phyloP scores from a whole-genome alignment of 2,329 filamentous ascomycete genomes.

The Fusarium nanum region DNA sequence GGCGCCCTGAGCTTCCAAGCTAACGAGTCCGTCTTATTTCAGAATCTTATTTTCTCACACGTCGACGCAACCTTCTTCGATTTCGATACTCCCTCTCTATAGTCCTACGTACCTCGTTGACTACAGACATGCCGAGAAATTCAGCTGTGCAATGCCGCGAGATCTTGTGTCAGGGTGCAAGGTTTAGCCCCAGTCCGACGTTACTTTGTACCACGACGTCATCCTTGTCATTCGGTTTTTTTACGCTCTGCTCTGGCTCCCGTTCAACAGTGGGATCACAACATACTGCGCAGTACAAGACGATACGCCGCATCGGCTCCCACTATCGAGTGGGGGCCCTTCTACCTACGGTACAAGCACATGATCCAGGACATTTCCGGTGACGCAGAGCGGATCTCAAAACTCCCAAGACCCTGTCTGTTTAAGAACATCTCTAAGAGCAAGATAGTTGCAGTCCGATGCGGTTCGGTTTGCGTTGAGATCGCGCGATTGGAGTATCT shows the following conservation, averaged over 20 bases:
- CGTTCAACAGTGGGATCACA: slow-evolving; percentile 22
- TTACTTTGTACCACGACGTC: slow-evolving; percentile 30
- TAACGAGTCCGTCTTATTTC: neutral
- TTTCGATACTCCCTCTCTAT: neutral
- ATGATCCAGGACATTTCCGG: slow-evolving; percentile 26
- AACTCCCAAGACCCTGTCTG: slow-evolving; percentile 14
- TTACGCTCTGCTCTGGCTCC: slow-evolving; percentile 24
- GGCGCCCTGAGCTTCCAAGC: neutral
- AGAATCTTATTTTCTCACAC: neutral
- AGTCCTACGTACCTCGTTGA: neutral
- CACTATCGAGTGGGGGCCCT: slow-evolving; percentile 32
- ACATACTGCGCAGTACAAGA: slow-evolving; percentile 37
- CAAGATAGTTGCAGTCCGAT: neutral
- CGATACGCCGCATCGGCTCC: slow-evolving; percentile 43
- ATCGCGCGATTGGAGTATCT: slow-evolving; percentile 1
- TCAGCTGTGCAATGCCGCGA: slow-evolving; percentile 45
- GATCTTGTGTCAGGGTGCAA: slow-evolving; percentile 46
- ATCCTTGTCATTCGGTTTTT: slow-evolving; percentile 27
- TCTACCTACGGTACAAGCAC: slow-evolving; percentile 6
- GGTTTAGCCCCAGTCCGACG: slow-evolving; percentile 35
- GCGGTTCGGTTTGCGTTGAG: slow-evolving; percentile 1
- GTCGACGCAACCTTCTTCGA: neutral
- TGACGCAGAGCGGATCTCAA: slow-evolving; percentile 22
- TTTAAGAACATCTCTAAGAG: slow-evolving; percentile 1
- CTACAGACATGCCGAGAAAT: slow-evolving; percentile 33